Base-by-base conservation (phyloP, 495 filamentous ascomycete species). In the Penicillium canariense region DNA sequence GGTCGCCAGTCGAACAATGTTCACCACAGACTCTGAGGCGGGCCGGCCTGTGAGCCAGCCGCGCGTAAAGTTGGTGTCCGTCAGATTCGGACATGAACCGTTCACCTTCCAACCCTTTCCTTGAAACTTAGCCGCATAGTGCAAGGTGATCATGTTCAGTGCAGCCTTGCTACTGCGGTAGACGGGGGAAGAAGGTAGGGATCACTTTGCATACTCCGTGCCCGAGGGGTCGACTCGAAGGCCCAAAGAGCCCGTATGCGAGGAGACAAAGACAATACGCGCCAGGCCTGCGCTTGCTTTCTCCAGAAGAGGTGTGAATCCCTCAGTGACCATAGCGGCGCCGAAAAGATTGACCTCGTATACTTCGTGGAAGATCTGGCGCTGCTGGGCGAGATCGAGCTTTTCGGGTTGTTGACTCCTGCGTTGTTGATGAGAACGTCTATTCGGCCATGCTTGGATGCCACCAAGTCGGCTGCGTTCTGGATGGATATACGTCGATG, bases 271-370 rank as follows among this genome's bases (percentile, higher is more conserved):
- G 31, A 81, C 63, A 20, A 81, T 72, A 3, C 73, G 69, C 26
- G 67, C 68, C 5, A 67, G 62, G 1, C 14, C 28, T 18, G 50
- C 50, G 8, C 51, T 30, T 0, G 74, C 64, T 38, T 75, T 75
- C 14, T 69, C 58, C 0, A 81, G 66, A 2, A 82, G 65, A 1
- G 77, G 77, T 14, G 71, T 49, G 32, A 78, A 75, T 4, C 65
- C 64, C n/a, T 80, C 75, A 25, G 72, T 78, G 17, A 72, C 60
- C 27, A 57, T 49, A 1, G 61, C 65, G 0, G 63, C 59, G 7
- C 74, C 73, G 42, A 72, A 62, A 9, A 79, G 67, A 55, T 81
- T 80, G 27, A 68, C 65, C 18, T 77, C 63, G 32, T 69, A 72
- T n/a, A 69, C 63, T 1, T 70, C 58, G 14, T 65, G 66, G 23